These are phyloP conservation scores for Globisporangium cystogenes DNA, from an alignment of 352 stramenopile species.

Conservation along the genomic window DNA sequence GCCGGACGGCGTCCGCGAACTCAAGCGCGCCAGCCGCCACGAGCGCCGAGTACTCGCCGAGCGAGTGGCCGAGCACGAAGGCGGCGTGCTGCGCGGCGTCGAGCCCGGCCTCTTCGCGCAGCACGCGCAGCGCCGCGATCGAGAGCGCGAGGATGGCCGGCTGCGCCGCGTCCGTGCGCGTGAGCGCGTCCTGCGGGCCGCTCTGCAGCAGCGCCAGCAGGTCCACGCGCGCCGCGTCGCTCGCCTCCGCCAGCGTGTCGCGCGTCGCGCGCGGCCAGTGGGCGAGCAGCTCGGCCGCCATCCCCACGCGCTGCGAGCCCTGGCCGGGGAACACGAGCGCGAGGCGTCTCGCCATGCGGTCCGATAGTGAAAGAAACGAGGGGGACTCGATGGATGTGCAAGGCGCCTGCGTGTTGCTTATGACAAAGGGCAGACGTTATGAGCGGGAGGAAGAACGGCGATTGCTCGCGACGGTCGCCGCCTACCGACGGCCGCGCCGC, in stretches of 20 bases:
- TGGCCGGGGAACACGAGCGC: constrained; percentile 84
- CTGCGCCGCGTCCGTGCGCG: constrained; percentile 66
- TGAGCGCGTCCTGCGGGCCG: constrained; percentile 55
- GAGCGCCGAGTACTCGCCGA: constrained; percentile 85
- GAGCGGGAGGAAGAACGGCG: background rate
- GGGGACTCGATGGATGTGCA: constrained; percentile 5
- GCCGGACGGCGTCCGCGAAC: constrained; percentile 57
- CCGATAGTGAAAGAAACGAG: background rate
- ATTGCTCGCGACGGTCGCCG: too few relatives aligned
- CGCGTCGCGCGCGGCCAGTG: constrained; percentile 53
- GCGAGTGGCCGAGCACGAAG: constrained; percentile 72
- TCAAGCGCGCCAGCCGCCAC: constrained; percentile 57
- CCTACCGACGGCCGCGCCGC: constrained; percentile 36
- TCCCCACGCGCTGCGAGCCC: constrained; percentile 76
- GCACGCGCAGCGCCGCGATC: constrained; percentile 61
- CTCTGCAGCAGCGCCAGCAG: constrained; percentile 53
- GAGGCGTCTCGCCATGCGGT: constrained; percentile 22
- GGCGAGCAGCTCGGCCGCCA: constrained; percentile 68
- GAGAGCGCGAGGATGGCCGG: constrained; percentile 79
- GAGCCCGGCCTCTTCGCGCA: constrained; percentile 58
- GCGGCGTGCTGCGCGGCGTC: constrained; percentile 19
- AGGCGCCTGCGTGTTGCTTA: background rate
- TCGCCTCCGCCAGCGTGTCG: constrained; percentile 71
- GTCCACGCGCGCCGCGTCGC: constrained; percentile 60
- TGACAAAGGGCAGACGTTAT: background rate